These are phyloP conservation scores for Tilletia caries DNA, from an alignment of 1,284 basidiomycete species.

Conservation along the genomic window DNA sequence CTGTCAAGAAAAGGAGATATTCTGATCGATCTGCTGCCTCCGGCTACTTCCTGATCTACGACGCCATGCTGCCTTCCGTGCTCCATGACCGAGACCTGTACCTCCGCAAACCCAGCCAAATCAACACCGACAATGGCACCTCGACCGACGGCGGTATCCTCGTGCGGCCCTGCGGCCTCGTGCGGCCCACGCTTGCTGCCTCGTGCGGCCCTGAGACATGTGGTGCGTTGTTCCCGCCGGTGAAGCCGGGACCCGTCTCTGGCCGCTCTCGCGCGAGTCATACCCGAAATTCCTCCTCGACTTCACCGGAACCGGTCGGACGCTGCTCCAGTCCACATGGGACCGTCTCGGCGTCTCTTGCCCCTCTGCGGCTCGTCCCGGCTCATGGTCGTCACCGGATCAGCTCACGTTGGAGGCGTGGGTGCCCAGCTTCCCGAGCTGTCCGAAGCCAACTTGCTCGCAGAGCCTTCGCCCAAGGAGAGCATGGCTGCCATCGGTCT, in stretches of 20 bases:
- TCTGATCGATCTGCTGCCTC: background rate
- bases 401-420: conserved; percentile 41
- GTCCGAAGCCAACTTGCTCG: conserved; percentile 36
- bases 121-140: background rate
- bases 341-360: conserved; percentile 45
- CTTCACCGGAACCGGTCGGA: conserved; percentile 44
- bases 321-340: conserved; percentile 49
- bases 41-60: conserved; percentile 66
- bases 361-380: conserved; percentile 38
- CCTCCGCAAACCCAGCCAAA: conserved; percentile 56
- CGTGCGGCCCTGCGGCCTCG: no score
- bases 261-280: conserved; percentile 47
- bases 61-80: conserved; percentile 96
- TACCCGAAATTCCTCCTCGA: conserved; percentile 52
- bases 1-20: conserved; percentile 14
- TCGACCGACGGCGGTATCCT: conserved; percentile 65
- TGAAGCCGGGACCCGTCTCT: conserved; percentile 50
- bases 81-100: conserved; percentile 80
- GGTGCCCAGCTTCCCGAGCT: conserved; percentile 42
- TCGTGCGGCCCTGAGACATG: no score
- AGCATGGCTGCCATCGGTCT: conserved; percentile 52
- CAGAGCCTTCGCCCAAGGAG: conserved; percentile 51
- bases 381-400: conserved; percentile 49
- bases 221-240: conserved; percentile 36
- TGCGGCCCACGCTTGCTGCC: no score